Evolutionary conservation across 192 early-diverging fungal genomes (phyloP).

Genomic region (Lobosporangium transversale): DNA sequence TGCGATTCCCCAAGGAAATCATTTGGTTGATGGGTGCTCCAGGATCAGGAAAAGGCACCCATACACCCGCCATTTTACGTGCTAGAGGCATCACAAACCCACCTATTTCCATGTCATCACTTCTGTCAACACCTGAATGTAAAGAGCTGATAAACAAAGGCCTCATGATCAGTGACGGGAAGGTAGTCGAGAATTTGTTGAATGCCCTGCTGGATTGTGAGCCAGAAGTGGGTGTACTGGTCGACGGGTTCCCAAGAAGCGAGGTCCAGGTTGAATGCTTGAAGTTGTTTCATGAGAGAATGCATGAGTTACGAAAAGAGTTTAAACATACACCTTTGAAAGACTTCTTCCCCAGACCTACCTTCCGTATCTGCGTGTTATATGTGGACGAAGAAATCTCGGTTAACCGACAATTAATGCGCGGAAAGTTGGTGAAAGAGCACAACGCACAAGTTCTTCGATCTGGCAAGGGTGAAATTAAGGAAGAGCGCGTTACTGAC

Average conservation of each 20-base stretch:
- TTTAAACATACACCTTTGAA: constrained; percentile 60
- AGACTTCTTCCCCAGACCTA: constrained; percentile 65
- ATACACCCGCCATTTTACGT: constrained; percentile 63
- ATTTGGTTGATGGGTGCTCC: constrained; percentile 70
- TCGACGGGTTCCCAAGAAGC: constrained; percentile 68
- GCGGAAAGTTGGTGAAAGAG: constrained; percentile 60
- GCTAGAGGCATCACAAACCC: constrained; percentile 68
- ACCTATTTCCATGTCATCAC: constrained; percentile 63
- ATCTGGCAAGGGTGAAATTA: constrained; percentile 62
- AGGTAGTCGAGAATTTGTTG: constrained; percentile 62
- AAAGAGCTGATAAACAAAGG: constrained; percentile 66
- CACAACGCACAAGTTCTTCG: constrained; percentile 60
- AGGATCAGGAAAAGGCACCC: constrained; percentile 67
- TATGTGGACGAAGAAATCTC: constrained; percentile 70
- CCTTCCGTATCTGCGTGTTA: constrained; percentile 65
- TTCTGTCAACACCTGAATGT: constrained; percentile 64
- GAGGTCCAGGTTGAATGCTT: constrained; percentile 67
- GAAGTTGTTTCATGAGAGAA: constrained; percentile 63
- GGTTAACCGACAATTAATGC: constrained; percentile 58
- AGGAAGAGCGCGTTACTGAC: constrained; percentile 67
- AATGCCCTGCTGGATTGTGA: constrained; percentile 62
- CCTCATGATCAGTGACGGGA: constrained; percentile 64
- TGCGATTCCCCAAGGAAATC: constrained; percentile 65
- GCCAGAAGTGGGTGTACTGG: constrained; percentile 61
- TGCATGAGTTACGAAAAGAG: constrained; percentile 61